These are phyloP conservation scores for Aspergillus tanneri DNA, from an alignment of 2,329 filamentous ascomycete genomes.

Conservation along the genomic window DNA sequence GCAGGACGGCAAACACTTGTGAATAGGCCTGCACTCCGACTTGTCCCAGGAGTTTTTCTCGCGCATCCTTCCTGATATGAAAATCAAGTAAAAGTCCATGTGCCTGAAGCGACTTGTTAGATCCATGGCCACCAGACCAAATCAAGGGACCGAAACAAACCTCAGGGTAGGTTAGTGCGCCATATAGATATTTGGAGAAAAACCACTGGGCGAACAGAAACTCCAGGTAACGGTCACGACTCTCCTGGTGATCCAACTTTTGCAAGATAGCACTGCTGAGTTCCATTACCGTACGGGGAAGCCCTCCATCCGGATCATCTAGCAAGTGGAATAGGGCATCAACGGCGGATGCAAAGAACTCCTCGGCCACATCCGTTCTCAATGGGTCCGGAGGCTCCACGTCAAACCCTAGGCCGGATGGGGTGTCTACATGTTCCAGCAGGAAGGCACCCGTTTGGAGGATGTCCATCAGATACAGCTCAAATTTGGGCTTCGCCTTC, in stretches of 20 bases:
- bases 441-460: constrained; percentile 90
- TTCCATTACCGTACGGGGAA: constrained; percentile 80
- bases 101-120: constrained; percentile 45
- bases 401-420: constrained; percentile 68
- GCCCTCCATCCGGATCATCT: constrained; percentile 81
- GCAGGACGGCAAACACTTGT: constrained; percentile 72
- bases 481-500: constrained; percentile 84
- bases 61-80: constrained; percentile 85
- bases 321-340: constrained; percentile 80
- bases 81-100: constrained; percentile 75
- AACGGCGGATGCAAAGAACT: constrained; percentile 83
- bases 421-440: constrained; percentile 79
- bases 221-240: constrained; percentile 71
- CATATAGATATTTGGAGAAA: constrained; percentile 81
- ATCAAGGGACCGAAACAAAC: constrained; percentile 43
- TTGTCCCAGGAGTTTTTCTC: constrained; percentile 71
- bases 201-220: constrained; percentile 91
- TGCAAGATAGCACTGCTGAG: constrained; percentile 79
- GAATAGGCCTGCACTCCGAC: constrained; percentile 78
- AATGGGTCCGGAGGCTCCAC: constrained; percentile 66
- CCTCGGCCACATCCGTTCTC: constrained; percentile 77
- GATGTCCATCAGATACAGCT: constrained; percentile 92
- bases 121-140: neutral
- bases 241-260: constrained; percentile 68
- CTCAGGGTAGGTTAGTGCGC: constrained; percentile 85